A percentile compares a stretch with the other conserved stretches of the same genome.
Conservation (phyloP, 2,329 filamentous ascomycete species). For the Daldinia eschscholtzii region DNA sequence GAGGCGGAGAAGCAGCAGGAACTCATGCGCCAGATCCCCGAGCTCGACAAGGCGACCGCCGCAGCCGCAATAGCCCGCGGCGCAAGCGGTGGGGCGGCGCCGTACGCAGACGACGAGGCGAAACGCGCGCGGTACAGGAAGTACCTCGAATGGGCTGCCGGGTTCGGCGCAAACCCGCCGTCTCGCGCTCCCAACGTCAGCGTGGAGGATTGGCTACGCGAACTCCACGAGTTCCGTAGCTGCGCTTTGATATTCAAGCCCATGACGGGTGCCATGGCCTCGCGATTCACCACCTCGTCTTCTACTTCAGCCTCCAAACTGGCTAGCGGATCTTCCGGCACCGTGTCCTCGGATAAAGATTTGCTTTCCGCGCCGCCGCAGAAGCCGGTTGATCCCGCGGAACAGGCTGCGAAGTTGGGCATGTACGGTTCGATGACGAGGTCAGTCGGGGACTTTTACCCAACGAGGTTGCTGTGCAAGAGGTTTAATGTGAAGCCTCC, state of each 20-base stretch:
- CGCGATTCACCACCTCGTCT: conserved; percentile 83
- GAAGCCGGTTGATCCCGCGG: conserved; percentile 80
- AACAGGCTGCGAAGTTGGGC: conserved; percentile 86
- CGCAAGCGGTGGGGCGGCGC: conserved; percentile 72
- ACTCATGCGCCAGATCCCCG: conserved; percentile 70
- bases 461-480: conserved; percentile 89
- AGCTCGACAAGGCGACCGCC: conserved; percentile 75
- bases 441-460: conserved; percentile 77
- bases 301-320: conserved; percentile 56
- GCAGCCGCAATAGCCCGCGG: conserved; percentile 76
- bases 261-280: conserved; percentile 92
- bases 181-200: conserved; percentile 55
- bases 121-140: conserved; percentile 85
- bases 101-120: conserved; percentile 83
- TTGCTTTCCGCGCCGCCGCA: conserved; percentile 60
- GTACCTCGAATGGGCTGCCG: conserved; percentile 84
- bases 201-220: conserved; percentile 81
- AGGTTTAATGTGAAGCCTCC: conserved; percentile 90
- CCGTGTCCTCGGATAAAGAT: conserved; percentile 32
- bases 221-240: conserved; percentile 80
- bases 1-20: conserved; percentile 73
- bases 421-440: conserved; percentile 95
- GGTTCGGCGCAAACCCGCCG: conserved; percentile 54
- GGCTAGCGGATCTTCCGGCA: conserved; percentile 47
- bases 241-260: conserved; percentile 85